Base-by-base conservation (phyloP, 202 grass and related monocot species). In the Schoenoplectus tabernaemontani region DNA sequence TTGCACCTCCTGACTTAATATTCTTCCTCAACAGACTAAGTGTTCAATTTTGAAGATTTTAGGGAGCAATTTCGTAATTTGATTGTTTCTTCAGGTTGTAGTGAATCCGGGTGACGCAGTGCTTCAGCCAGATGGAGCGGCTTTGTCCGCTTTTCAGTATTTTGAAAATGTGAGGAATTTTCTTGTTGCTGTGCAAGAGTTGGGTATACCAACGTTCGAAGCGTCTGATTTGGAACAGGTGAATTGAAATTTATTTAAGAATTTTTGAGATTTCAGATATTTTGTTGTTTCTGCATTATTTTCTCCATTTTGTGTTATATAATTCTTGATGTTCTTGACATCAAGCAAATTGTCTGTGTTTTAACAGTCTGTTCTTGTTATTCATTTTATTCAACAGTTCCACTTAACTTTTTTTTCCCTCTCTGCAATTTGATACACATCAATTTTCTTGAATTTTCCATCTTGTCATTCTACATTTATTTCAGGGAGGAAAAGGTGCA, bases 141-240 rank as follows among this genome's bases (percentile, higher is more conserved):
- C 96, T 23, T 79, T 99, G 79, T 99, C 87, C 26, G 96, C 92
- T 54, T 96, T 89, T 89, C 96, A 99, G 82, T 99, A 99, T 85
- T 99, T 99, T 85, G 96, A 99, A 90, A 99, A 99, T 81, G 92
- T 99, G 69, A 93, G 96, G 81, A 99, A 99, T 80, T 99, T 99
- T 83, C 96, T 99, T 57, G 90, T 89, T 42, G 86, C 92, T 61
- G 86, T 86, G 81, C 88, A 93, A 88, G 91, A 96, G 51, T 87
- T 99, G 68, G 92, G 88, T 36, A 72, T 99, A 57, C 96, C 96
- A 17, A 91, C 86, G 26, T 99, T 99, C 79, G 90, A 99, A 65
- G 90, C 96, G 41, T 96, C 96, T 77, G 96, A 99, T 87, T 89
- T 99, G 81, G 92, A 93, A 81, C 92, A 99, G 91, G 96, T 99